Evolutionary conservation across 2,329 filamentous ascomycete genomes (phyloP), one percentile per base, ranked within the genome.

Genomic region (Canariomyces notabilis): DNA sequence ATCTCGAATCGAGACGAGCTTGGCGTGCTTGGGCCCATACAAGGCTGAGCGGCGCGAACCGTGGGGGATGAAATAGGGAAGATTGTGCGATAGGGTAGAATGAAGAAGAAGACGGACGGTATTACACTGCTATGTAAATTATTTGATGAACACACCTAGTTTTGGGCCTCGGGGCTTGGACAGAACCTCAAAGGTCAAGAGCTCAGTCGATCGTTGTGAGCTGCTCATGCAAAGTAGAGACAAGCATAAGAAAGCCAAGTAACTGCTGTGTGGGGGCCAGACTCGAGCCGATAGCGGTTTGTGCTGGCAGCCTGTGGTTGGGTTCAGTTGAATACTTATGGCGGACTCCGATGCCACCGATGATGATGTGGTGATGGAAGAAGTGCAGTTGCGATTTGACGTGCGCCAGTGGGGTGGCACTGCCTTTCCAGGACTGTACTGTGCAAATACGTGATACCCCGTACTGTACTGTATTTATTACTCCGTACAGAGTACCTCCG

Each of bases 261-360:
- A 16, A 44, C 18, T n/a, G n/a, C n/a, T n/a, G n/a, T n/a, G n/a
- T n/a, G 34, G 36, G 34, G 18, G 29, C 34, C n/a, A 35, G 16
- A 22, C 19, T 19, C 23, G 21, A 36, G 26, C 42, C 34, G 32
- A 34, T 31, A 12, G 32, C 26, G 16, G 23, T 42, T 22, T 44
- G 42, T 42, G 35, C 16, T 37, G 44, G 36, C 44, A 44, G 40
- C 42, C 20, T 49, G 48, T 38, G 42, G 48, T 50, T 50, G 45
- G 42, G 39, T 56, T 56, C 49, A 47, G 50, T 53, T 56, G 37
- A 38, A 29, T 33, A 44, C 32, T 9, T 16, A 32, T 4, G 8
- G 3, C 21, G 34, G n/a, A n/a, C n/a, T n/a, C n/a, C n/a, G n/a
- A n/a, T n/a, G n/a, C n/a, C n/a, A n/a, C n/a, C n/a, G n/a, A n/a